phyloP scores from a whole-genome alignment of 2,329 filamentous ascomycete genomes.

The Fusarium sp. region DNA sequence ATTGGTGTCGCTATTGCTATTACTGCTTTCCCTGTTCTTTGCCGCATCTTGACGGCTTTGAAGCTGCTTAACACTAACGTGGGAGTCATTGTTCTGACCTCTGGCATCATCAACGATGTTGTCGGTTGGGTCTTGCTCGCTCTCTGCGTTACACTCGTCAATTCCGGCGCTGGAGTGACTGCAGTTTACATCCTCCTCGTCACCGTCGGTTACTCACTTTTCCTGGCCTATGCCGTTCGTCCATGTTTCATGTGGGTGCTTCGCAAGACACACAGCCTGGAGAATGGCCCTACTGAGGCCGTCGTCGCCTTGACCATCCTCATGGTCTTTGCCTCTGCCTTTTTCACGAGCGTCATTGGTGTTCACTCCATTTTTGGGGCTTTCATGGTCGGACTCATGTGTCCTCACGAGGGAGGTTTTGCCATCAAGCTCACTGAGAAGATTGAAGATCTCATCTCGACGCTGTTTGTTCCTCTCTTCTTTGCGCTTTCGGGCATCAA shows the following conservation, averaged over 20 bases:
- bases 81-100: constrained; percentile 87
- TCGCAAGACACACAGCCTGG: constrained; percentile 77
- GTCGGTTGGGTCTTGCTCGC: constrained; percentile 86
- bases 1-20: constrained; percentile 94
- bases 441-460: constrained; percentile 88
- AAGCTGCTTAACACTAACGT: constrained; percentile 86
- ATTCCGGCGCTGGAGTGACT: constrained; percentile 82
- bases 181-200: constrained; percentile 47
- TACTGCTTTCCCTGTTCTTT: constrained; percentile 46
- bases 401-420: constrained; percentile 88
- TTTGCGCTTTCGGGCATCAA: constrained; percentile 91
- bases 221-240: constrained; percentile 79
- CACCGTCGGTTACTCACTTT: constrained; percentile 63
- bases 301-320: constrained; percentile 86
- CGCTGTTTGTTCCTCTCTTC: constrained; percentile 88
- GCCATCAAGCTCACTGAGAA: constrained; percentile 92
- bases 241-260: constrained; percentile 82
- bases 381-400: constrained; percentile 88
- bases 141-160: constrained; percentile 91
- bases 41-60: constrained; percentile 65
- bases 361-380: constrained; percentile 94
- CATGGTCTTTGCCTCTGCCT: constrained; percentile 80
- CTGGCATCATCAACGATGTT: constrained; percentile 90
- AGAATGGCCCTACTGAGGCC: constrained; percentile 87
- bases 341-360: constrained; percentile 88